These are phyloP conservation scores for Blastobotrys robertii DNA, from an alignment of 805 yeast genomes.

Conservation along the genomic window DNA sequence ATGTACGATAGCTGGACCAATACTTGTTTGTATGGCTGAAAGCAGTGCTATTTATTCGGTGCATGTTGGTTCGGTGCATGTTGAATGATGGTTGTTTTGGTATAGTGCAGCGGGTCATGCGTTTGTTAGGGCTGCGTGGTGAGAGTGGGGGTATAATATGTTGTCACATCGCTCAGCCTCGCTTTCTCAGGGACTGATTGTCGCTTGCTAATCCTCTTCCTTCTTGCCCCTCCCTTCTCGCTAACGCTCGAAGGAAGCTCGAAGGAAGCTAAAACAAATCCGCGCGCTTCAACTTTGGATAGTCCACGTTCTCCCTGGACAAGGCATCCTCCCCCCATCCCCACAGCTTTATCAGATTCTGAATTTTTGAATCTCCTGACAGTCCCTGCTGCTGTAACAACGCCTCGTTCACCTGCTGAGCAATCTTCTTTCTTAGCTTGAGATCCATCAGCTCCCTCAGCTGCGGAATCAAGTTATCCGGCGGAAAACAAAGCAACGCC, in stretches of 20 bases:
- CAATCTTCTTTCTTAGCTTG: constrained; percentile 53
- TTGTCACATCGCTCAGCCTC: too few relatives aligned
- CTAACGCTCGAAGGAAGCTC: too few relatives aligned
- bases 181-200: too few relatives aligned
- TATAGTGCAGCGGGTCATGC: too few relatives aligned
- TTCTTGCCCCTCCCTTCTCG: too few relatives aligned
- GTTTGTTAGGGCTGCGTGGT: too few relatives aligned
- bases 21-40: background rate
- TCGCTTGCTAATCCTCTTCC: background rate
- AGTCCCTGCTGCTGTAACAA: constrained; percentile 37
- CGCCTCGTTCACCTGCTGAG: constrained; percentile 59
- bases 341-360: constrained; percentile 52
- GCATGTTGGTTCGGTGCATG: too few relatives aligned
- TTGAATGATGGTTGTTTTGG: too few relatives aligned
- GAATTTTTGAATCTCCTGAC: constrained; percentile 31
- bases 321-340: constrained; percentile 49
- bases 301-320: constrained; percentile 29
- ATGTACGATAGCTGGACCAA: background rate
- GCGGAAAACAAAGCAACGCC: constrained; percentile 58
- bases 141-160: too few relatives aligned
- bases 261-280: constrained; percentile 16
- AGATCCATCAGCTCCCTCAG: constrained; percentile 48
- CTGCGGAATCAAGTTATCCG: constrained; percentile 28
- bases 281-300: constrained; percentile 24
- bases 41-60: too few relatives aligned